Percentiles rank a stretch among this genome's conserved stretches.
Conservation (phyloP, 2,329 filamentous ascomycete species). For the Colletotrichum tofieldiae region DNA sequence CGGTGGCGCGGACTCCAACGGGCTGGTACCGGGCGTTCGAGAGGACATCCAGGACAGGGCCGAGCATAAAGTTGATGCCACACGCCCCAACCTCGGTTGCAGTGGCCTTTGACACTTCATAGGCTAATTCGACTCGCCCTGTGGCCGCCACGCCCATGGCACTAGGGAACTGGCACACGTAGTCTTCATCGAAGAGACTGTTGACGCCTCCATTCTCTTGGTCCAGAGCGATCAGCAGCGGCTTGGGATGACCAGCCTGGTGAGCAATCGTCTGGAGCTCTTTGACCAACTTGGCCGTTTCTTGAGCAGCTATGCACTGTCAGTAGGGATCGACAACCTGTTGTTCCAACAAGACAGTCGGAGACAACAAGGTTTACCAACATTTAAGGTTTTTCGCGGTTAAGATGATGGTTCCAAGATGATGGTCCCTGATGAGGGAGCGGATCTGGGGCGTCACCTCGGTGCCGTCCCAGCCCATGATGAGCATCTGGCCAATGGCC, state of each 20-base stretch:
- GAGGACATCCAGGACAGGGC: conserved; percentile 92
- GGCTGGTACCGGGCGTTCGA: conserved; percentile 95
- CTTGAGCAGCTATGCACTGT: conserved; percentile 80
- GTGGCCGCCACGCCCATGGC: conserved; percentile 98
- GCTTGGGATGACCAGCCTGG: conserved; percentile 90
- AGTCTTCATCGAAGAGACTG: conserved; percentile 95
- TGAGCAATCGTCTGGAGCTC: conserved; percentile 94
- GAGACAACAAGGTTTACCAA: conserved; percentile 57
- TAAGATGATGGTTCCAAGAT: conserved; percentile 89
- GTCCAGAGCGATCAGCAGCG: conserved; percentile 90
- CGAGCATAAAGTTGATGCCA: conserved; percentile 95
- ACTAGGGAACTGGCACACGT: conserved; percentile 96
- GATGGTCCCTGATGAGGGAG: conserved; percentile 84
- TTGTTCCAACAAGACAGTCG: background rate
- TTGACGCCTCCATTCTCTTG: conserved; percentile 99
- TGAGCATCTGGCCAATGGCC: conserved; percentile 83
- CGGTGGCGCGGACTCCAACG: conserved; percentile 88
- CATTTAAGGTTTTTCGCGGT: conserved; percentile 91
- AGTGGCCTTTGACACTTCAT: conserved; percentile 92
- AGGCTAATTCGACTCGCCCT: conserved; percentile 86
- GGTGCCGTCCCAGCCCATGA: conserved; percentile 90
- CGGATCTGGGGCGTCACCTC: conserved; percentile 87
- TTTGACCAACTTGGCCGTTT: conserved; percentile 89
- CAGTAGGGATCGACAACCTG: conserved; percentile 27
- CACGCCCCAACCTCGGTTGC: conserved; percentile 93